Evolutionary conservation across 176 grass and related monocot species (phyloP).

Genomic region (Bromus sterilis): DNA sequence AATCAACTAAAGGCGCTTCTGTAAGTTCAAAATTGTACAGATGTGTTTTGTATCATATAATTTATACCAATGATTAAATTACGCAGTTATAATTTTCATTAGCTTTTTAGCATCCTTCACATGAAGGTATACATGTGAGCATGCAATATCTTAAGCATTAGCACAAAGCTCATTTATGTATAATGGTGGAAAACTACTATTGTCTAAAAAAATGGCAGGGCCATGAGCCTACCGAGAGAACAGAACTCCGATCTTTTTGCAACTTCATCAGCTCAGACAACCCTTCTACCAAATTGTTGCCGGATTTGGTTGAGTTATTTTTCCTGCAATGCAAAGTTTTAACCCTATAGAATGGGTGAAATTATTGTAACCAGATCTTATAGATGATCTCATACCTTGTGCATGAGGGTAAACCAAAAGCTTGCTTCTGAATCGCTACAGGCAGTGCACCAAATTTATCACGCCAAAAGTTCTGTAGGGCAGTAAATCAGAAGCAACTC

Average conservation of each 20-base stretch:
- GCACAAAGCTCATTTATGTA: neutral
- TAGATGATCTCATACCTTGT: slow-evolving; percentile 30
- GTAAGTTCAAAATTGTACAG: neutral
- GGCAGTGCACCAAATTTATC: slow-evolving; percentile 48
- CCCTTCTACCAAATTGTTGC: slow-evolving; percentile 27
- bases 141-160: neutral
- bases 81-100: neutral
- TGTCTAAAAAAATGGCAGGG: neutral
- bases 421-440: slow-evolving; percentile 27
- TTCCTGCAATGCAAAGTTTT: slow-evolving; percentile 27
- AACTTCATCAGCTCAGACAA: slow-evolving; percentile 53
- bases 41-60: neutral
- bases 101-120: neutral
- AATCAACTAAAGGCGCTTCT: neutral
- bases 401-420: slow-evolving; percentile 61
- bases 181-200: neutral
- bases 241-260: slow-evolving; percentile 62
- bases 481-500: neutral
- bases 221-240: slow-evolving; percentile 55
- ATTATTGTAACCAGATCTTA: slow-evolving; percentile 1
- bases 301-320: slow-evolving; percentile 31
- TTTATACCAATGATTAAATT: neutral
- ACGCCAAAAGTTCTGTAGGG: slow-evolving; percentile 40
- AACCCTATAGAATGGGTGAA: neutral
- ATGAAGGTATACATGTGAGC: neutral